Evolutionary conservation across 176 grass and related monocot genomes (phyloP).

Genomic region (Raddia guianensis): DNA sequence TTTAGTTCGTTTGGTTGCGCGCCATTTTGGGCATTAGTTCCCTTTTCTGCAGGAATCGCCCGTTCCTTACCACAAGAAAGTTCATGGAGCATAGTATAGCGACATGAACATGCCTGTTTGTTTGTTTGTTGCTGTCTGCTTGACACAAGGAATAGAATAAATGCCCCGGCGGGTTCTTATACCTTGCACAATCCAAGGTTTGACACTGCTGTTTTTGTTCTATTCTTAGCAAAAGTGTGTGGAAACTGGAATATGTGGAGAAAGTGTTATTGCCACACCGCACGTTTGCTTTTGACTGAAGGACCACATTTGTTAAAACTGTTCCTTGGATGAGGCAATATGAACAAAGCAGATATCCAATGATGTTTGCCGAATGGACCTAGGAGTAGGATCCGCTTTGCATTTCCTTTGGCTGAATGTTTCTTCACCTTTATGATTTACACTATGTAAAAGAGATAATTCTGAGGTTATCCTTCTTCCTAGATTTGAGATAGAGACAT

Average conservation of each 20-base stretch:
- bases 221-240: conserved; percentile 11
- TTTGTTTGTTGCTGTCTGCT: conserved; percentile 28
- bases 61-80: not conserved
- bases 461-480: not conserved
- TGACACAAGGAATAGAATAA: conserved; percentile 15
- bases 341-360: conserved; percentile 11
- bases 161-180: conserved; percentile 22
- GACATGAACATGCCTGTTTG: not conserved
- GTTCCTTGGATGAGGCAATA: conserved; percentile 21
- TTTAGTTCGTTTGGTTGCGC: conserved; percentile 12
- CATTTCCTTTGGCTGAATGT: not conserved
- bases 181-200: conserved; percentile 6
- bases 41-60: conserved; percentile 34
- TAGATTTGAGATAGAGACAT: not conserved
- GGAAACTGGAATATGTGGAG: not conserved
- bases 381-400: conserved; percentile 5
- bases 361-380: not conserved
- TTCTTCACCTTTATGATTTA: not conserved
- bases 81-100: not conserved
- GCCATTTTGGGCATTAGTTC: not conserved
- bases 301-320: not conserved
- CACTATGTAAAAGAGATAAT: not conserved
- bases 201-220: not conserved
- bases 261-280: not conserved
- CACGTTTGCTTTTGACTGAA: not conserved